Percentiles rank a stretch among this genome's conserved stretches.
Conservation (phyloP, 2,329 filamentous ascomycete genomes). For the Phaeosphaeria sp. region DNA sequence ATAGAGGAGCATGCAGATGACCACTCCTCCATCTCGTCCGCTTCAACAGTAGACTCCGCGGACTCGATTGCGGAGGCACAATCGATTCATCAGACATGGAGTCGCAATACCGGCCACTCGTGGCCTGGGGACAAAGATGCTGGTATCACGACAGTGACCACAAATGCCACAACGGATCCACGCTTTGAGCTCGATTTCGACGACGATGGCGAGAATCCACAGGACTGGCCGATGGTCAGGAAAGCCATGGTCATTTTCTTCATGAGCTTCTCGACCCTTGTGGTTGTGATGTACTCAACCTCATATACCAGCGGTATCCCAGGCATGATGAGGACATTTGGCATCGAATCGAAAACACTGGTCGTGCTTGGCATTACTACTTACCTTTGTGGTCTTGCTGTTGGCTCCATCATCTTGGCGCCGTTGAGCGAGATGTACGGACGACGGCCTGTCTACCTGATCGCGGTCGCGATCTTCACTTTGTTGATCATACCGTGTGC, state of each 20-base stretch:
- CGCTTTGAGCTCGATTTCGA: constrained; percentile 78
- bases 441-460: constrained; percentile 70
- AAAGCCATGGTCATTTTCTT: constrained; percentile 62
- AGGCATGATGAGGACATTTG: constrained; percentile 73
- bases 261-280: constrained; percentile 64
- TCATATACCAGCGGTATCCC: constrained; percentile 77
- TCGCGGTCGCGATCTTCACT: constrained; percentile 69
- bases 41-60: constrained; percentile 28
- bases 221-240: constrained; percentile 70
- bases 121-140: constrained; percentile 32
- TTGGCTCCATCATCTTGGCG: constrained; percentile 75
- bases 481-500: constrained; percentile 76
- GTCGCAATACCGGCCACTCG: constrained; percentile 41
- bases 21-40: constrained; percentile 30
- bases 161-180: constrained; percentile 53
- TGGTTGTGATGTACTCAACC: constrained; percentile 69
- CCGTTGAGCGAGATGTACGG: constrained; percentile 77
- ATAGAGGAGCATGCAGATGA: constrained; percentile 23
- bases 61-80: constrained; percentile 29
- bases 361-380: constrained; percentile 79
- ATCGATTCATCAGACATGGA: constrained; percentile 43
- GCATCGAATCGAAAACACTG: constrained; percentile 63
- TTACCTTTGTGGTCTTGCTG: constrained; percentile 77
- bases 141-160: constrained; percentile 37
- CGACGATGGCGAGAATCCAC: constrained; percentile 66